These are phyloP conservation scores for Colletotrichum orchidophilum DNA, from an alignment of 2,329 filamentous ascomycete species.

Conservation along the genomic window DNA sequence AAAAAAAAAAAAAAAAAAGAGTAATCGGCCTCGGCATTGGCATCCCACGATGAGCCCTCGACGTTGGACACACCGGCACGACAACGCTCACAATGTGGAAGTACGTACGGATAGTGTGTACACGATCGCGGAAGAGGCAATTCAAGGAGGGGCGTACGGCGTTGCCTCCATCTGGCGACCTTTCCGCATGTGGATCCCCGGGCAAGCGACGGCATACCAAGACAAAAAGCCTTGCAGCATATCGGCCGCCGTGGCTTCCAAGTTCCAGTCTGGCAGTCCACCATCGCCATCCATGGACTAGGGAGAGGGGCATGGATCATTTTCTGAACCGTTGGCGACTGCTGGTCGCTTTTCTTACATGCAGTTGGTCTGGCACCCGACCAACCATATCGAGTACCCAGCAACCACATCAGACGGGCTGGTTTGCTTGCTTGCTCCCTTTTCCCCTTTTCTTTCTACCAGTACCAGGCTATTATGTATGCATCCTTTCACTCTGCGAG, in stretches of 20 bases:
- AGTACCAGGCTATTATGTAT: too few relatives aligned
- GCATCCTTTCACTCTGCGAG: not conserved
- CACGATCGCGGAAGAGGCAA: not conserved
- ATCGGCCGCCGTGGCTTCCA: not conserved
- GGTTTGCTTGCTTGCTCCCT: not conserved
- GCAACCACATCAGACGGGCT: not conserved
- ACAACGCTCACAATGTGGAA: not conserved
- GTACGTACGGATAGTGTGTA: not conserved
- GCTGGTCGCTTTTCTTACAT: not conserved
- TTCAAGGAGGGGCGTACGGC: not conserved
- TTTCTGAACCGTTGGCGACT: not conserved
- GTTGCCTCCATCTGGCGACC: not conserved
- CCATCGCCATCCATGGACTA: not conserved
- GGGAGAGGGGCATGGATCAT: not conserved
- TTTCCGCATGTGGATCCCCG: not conserved
- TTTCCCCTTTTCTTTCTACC: not conserved
- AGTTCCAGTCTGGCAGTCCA: not conserved
- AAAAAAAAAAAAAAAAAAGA: not conserved
- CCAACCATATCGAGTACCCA: not conserved
- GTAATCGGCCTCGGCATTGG: slow-evolving; percentile 23
- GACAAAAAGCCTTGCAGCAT: not conserved
- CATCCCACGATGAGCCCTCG: not conserved
- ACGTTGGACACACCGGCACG: not conserved
- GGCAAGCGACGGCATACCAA: slow-evolving; percentile 9
- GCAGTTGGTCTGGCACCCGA: not conserved